Percentiles rank a stretch among this genome's conserved stretches.
Conservation (phyloP, 768 basidiomycete species). For the Auricularia sp. region DNA sequence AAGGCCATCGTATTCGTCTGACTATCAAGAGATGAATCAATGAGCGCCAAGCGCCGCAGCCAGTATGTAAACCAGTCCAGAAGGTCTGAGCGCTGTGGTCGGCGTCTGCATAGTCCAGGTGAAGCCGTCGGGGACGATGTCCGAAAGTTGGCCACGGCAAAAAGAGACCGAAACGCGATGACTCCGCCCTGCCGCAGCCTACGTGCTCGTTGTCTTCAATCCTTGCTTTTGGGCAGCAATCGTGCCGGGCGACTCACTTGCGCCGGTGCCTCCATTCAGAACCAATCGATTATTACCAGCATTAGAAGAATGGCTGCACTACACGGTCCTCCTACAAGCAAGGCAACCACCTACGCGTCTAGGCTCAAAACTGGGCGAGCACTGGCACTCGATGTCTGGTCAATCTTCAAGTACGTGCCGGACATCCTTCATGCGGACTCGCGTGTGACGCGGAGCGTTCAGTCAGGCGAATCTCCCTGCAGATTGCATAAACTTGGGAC, state of each 20-base stretch:
- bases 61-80: no score
- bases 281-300: neutral
- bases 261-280: neutral
- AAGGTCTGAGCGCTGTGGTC: no score
- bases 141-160: constrained; percentile 14
- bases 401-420: constrained; percentile 65
- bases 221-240: no score
- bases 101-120: no score
- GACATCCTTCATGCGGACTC: neutral
- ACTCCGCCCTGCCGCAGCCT: constrained; percentile 12
- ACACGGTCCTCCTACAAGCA: neutral
- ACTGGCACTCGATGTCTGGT: constrained; percentile 79
- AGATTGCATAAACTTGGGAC: constrained; percentile 94
- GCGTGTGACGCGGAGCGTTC: neutral
- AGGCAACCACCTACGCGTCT: constrained; percentile 41
- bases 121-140: no score
- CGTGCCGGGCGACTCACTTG: no score
- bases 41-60: no score
- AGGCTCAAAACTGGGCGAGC: constrained; percentile 68
- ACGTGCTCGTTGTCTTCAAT: no score
- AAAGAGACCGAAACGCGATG: constrained; percentile 26
- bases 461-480: constrained; percentile 74
- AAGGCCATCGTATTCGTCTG: no score
- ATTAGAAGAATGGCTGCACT: neutral
- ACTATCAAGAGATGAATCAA: no score